Conservation (phyloP, 23 red algal genomes). For the Agarophyton chilense region DNA sequence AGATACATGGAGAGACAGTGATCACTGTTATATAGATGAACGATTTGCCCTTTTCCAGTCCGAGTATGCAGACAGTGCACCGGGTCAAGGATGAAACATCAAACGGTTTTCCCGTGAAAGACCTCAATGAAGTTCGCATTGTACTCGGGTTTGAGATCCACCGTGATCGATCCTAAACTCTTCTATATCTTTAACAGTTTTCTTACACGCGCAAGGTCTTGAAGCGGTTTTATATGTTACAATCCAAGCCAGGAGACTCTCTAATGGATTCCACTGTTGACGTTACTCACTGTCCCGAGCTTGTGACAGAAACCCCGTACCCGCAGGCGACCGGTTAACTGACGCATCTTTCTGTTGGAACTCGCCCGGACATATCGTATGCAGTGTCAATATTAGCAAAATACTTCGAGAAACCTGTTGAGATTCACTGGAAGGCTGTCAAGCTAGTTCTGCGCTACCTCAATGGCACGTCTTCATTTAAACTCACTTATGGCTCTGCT, state of each 20-base stretch:
- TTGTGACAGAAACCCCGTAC: neutral
- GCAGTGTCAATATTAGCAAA: slow-evolving; percentile 21
- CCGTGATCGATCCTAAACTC: neutral
- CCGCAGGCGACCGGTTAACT: slow-evolving; percentile 20
- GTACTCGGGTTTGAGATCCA: slow-evolving; percentile 39
- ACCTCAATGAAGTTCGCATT: too few species aligned
- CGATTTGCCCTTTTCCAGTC: too few species aligned
- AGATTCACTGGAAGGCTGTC: slow-evolving; percentile 29
- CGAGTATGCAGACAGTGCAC: too few species aligned
- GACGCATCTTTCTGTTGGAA: slow-evolving; percentile 40
- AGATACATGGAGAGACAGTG: neutral
- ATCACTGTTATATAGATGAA: slow-evolving; percentile 44
- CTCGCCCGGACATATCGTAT: too few species aligned
- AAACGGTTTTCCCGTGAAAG: too few species aligned
- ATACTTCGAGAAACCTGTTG: neutral
- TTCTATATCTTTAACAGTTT: slow-evolving; percentile 5
- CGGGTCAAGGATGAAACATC: too few species aligned
- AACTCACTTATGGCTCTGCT: neutral
- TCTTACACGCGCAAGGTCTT: slow-evolving; percentile 24
- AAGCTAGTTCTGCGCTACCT: slow-evolving; percentile 39
- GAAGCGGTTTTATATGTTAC: slow-evolving; percentile 26
- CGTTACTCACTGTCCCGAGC: neutral
- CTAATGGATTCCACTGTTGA: neutral
- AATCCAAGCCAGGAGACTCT: slow-evolving; percentile 13
- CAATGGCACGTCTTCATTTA: neutral